Percentiles rank a stretch among this genome's conserved stretches.
Evolutionary conservation across 2,329 filamentous ascomycete species (phyloP).

Genomic region (Aureobasidium sp.): DNA sequence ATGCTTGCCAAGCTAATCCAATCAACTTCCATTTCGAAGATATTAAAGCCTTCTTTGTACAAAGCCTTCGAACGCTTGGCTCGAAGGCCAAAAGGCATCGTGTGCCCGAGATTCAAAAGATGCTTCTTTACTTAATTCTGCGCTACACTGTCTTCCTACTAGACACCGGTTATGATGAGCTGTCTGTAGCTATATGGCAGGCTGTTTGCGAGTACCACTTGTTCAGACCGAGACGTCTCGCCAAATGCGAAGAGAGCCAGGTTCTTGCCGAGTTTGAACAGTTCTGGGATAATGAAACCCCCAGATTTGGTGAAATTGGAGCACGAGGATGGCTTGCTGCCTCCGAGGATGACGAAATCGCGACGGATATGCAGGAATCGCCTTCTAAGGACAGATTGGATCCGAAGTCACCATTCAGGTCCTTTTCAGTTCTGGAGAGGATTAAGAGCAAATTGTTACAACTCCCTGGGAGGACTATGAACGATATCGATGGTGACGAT

Average conservation of each 20-base stretch:
- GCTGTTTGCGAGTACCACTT: constrained; percentile 78
- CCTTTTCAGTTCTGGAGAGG: constrained; percentile 62
- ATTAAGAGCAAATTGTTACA: constrained; percentile 52
- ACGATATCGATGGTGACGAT: constrained; percentile 71
- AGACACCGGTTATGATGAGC: constrained; percentile 81
- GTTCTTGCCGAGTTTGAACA: constrained; percentile 59
- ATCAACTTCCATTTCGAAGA: constrained; percentile 73
- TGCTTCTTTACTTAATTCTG: constrained; percentile 76
- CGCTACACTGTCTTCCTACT: constrained; percentile 78
- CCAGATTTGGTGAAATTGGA: constrained; percentile 78
- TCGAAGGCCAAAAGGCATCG: not conserved
- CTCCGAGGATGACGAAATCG: constrained; percentile 29
- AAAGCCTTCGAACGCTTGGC: constrained; percentile 53
- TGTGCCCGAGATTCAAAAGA: constrained; percentile 34
- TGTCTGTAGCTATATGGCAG: constrained; percentile 86
- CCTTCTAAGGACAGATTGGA: constrained; percentile 14
- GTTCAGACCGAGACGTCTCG: constrained; percentile 53
- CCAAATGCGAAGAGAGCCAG: constrained; percentile 16
- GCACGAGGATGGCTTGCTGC: constrained; percentile 77
- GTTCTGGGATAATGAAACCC: constrained; percentile 90
- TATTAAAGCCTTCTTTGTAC: constrained; percentile 65
- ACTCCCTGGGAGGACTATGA: constrained; percentile 76
- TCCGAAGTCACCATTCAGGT: constrained; percentile 39
- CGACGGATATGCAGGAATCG: not conserved
- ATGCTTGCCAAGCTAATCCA: constrained; percentile 75